These are phyloP conservation scores for Prunus mume DNA, from an alignment of 306 rosid genomes.

Conservation along the genomic window DNA sequence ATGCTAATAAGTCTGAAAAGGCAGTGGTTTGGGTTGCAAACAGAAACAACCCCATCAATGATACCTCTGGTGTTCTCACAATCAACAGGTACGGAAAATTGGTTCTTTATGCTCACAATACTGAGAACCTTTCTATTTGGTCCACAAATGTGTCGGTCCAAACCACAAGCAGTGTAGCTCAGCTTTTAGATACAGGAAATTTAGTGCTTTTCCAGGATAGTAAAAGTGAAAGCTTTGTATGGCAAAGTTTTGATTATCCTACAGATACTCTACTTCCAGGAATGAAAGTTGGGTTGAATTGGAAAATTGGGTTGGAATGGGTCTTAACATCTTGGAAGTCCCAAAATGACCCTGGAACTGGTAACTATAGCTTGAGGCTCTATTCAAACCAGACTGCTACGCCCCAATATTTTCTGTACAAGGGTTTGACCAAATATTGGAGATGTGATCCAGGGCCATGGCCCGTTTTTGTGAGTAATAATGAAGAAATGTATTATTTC, in stretches of 20 bases:
- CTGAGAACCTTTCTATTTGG: neutral
- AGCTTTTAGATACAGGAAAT: conserved; percentile 20
- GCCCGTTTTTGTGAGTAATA: neutral
- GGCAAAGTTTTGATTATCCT: conserved; percentile 50
- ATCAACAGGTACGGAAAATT: conserved; percentile 12
- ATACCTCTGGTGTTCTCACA: conserved; percentile 11
- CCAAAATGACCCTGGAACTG: neutral
- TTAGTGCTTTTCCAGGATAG: neutral
- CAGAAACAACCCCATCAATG: conserved; percentile 37
- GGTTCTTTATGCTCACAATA: conserved; percentile 3
- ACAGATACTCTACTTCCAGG: conserved; percentile 31
- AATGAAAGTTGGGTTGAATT: conserved; percentile 12
- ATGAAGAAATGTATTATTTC: neutral
- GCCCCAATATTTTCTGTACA: neutral
- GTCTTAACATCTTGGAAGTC: conserved; percentile 11
- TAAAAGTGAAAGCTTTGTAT: neutral
- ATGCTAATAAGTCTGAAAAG: neutral
- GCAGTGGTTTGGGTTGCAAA: conserved; percentile 67
- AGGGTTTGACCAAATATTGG: neutral
- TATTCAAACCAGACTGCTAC: neutral
- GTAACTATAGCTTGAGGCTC: neutral
- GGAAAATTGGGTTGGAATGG: neutral
- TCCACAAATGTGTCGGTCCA: conserved; percentile 1
- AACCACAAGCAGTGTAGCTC: neutral
- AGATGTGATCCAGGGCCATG: neutral